phyloP scores from a whole-genome alignment of 2,329 filamentous ascomycete genomes.

The Aspergillus uvarum region DNA sequence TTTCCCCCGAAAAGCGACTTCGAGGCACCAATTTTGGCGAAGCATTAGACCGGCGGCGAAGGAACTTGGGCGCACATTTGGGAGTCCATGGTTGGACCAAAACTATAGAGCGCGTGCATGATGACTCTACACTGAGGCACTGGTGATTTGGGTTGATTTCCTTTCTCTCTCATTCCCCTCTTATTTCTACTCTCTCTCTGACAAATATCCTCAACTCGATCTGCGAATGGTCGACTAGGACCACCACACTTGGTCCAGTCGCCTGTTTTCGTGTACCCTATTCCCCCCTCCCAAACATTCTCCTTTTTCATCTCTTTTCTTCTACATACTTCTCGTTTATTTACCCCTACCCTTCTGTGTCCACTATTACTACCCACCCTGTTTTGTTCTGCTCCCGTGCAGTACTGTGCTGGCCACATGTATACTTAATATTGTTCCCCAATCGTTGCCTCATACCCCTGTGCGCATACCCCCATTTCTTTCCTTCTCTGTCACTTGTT shows the following conservation, averaged over 20 bases:
- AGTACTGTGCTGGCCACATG: slow-evolving; percentile 43
- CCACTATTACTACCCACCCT: slow-evolving; percentile 20
- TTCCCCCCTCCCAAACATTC: slow-evolving; percentile 24
- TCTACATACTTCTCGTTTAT: slow-evolving; percentile 24
- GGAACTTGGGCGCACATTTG: slow-evolving; percentile 18
- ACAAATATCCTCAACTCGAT: neutral
- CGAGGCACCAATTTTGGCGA: slow-evolving; percentile 9
- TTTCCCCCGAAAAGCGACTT: slow-evolving; percentile 11
- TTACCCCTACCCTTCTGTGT: slow-evolving; percentile 12
- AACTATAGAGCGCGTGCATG: slow-evolving; percentile 25
- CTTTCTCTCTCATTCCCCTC: slow-evolving; percentile 29
- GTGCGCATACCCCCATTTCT: slow-evolving; percentile 31
- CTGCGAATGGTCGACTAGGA: neutral
- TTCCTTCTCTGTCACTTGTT: slow-evolving; percentile 16
- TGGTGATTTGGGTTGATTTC: slow-evolving; percentile 28
- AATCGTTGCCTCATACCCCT: slow-evolving; percentile 38
- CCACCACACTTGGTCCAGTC: neutral
- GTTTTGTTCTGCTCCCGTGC: slow-evolving; percentile 13
- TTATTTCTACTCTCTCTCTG: slow-evolving; percentile 39
- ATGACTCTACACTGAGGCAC: slow-evolving; percentile 23
- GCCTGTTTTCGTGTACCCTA: slow-evolving; percentile 7
- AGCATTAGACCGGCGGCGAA: slow-evolving; percentile 17
- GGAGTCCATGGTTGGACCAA: slow-evolving; percentile 21
- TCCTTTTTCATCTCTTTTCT: slow-evolving; percentile 20
- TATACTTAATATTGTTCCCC: slow-evolving; percentile 37